These are phyloP conservation scores for Hsuehochloa calcarea DNA, from an alignment of 176 grass and related monocot genomes.

Conservation along the genomic window DNA sequence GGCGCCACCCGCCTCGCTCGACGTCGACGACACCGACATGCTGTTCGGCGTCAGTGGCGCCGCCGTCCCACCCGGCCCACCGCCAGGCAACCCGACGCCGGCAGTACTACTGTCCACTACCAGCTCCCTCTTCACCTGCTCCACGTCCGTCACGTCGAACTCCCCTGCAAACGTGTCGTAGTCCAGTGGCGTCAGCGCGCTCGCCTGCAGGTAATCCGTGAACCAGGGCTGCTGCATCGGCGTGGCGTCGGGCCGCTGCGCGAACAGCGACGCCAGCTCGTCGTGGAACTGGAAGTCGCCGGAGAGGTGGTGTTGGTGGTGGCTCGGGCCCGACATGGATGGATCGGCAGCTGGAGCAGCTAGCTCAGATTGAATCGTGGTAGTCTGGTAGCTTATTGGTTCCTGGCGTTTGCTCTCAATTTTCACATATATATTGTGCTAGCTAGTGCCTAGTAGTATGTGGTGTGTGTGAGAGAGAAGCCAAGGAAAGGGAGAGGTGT, in stretches of 20 bases:
- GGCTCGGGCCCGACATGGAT: constrained; percentile 49
- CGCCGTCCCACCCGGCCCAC: background rate
- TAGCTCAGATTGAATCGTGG: constrained; percentile 13
- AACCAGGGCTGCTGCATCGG: constrained; percentile 7
- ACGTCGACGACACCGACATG: constrained; percentile 64
- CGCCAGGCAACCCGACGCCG: background rate
- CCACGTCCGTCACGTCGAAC: constrained; percentile 13
- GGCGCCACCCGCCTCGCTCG: constrained; percentile 57
- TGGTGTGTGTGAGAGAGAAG: background rate
- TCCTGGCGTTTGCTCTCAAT: constrained; percentile 8
- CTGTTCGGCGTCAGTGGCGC: constrained; percentile 59
- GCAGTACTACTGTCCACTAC: background rate
- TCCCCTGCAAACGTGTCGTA: constrained; percentile 26
- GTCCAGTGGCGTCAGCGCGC: constrained; percentile 14
- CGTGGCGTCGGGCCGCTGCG: constrained; percentile 26
- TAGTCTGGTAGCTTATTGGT: background rate
- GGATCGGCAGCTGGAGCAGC: background rate
- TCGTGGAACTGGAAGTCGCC: constrained; percentile 57
- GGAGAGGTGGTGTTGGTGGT: constrained; percentile 31
- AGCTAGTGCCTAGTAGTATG: background rate
- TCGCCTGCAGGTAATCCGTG: constrained; percentile 34
- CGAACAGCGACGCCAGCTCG: constrained; percentile 63
- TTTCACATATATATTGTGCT: constrained; percentile 31
- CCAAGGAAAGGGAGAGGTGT: constrained; percentile 14
- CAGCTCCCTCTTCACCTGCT: constrained; percentile 38